These are phyloP conservation scores for Niebla homalea DNA, from an alignment of 495 filamentous ascomycete species.

Conservation along the genomic window DNA sequence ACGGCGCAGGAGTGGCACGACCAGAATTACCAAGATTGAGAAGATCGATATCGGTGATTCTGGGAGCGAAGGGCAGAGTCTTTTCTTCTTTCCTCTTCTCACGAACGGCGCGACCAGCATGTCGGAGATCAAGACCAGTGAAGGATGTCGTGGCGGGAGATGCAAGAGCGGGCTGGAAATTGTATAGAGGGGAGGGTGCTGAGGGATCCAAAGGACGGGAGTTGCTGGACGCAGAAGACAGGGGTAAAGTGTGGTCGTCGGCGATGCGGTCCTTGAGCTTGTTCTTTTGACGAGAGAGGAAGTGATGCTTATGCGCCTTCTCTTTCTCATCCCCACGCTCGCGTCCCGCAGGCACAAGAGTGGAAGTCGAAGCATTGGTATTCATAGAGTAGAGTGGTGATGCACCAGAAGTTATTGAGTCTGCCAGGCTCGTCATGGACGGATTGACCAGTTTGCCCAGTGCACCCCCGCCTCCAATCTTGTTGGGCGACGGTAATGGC, in stretches of 20 bases:
- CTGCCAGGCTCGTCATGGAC: slow-evolving; percentile 63
- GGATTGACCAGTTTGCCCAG: slow-evolving; percentile 52
- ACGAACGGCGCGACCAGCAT: slow-evolving; percentile 70
- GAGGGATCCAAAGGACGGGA: slow-evolving; percentile 74
- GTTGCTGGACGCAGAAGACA: slow-evolving; percentile 85
- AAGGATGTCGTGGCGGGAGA: slow-evolving; percentile 53
- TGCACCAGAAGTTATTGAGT: slow-evolving; percentile 44
- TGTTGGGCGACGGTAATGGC: slow-evolving; percentile 68
- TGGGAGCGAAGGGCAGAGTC: slow-evolving; percentile 25
- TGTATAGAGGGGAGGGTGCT: slow-evolving; percentile 78
- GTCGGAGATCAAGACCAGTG: slow-evolving; percentile 70
- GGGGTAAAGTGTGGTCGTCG: slow-evolving; percentile 64
- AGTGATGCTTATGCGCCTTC: slow-evolving; percentile 59
- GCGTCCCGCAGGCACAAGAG: slow-evolving; percentile 43
- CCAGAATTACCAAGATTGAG: slow-evolving; percentile 21
- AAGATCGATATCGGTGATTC: slow-evolving; percentile 29
- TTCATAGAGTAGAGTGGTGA: slow-evolving; percentile 68
- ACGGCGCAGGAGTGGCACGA: slow-evolving; percentile 14
- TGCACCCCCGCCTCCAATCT: slow-evolving; percentile 49
- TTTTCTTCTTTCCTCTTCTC: slow-evolving; percentile 87
- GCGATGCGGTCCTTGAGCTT: slow-evolving; percentile 62
- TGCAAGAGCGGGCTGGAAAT: slow-evolving; percentile 59
- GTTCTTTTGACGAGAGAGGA: slow-evolving; percentile 82
- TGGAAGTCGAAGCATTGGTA: slow-evolving; percentile 70
- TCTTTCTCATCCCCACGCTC: slow-evolving; percentile 32